Percentiles rank a stretch among this genome's conserved stretches.
Conservation (phyloP, 2,329 filamentous ascomycete species). For the Chalaropsis thielavioides region DNA sequence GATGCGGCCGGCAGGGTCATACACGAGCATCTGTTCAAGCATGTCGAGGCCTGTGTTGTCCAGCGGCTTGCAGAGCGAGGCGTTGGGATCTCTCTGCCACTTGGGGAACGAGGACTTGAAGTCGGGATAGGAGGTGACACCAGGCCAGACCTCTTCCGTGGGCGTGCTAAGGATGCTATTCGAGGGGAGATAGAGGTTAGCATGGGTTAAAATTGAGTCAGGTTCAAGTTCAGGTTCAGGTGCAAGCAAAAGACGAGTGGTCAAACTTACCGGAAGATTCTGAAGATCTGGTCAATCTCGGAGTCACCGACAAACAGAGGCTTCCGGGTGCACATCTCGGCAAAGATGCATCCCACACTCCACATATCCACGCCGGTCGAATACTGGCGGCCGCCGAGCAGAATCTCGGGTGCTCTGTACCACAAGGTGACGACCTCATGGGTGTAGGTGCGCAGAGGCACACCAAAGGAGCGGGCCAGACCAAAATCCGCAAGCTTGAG, state of each 20-base stretch:
- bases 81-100: constrained; percentile 59
- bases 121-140: constrained; percentile 86
- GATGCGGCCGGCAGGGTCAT: constrained; percentile 74
- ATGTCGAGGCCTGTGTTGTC: constrained; percentile 59
- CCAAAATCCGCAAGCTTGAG: constrained; percentile 85
- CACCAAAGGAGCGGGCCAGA: constrained; percentile 77
- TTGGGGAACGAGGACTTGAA: constrained; percentile 89
- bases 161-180: constrained; percentile 58
- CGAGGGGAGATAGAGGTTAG: background rate
- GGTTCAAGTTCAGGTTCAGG: background rate
- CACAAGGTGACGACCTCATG: constrained; percentile 91
- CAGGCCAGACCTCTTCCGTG: constrained; percentile 69
- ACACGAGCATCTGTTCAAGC: constrained; percentile 58
- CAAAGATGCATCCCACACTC: constrained; percentile 88
- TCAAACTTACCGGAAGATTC: constrained; percentile 49
- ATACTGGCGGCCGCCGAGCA: constrained; percentile 81
- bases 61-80: constrained; percentile 54
- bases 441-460: constrained; percentile 80
- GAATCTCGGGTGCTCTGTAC: constrained; percentile 83
- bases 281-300: constrained; percentile 36
- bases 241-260: background rate
- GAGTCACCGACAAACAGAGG: constrained; percentile 86
- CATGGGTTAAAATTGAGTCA: background rate
- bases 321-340: constrained; percentile 91
- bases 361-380: constrained; percentile 94